Percentiles rank a stretch among this genome's conserved stretches.
Evolutionary conservation across 108 stramenopile species (phyloP).

Genomic region (Asterionellopsis glacialis): DNA sequence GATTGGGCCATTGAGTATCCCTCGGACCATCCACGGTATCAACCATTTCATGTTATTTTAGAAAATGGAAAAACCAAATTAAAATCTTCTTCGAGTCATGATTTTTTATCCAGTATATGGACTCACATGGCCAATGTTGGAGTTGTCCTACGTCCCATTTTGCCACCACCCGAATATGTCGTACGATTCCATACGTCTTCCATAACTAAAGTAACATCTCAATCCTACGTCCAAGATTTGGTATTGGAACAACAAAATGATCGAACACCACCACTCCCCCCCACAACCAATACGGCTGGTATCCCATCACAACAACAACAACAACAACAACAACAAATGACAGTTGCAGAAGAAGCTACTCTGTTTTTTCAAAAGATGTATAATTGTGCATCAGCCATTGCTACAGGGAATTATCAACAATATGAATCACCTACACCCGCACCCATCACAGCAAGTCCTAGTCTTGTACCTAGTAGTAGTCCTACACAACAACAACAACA

Average conservation of each 20-base stretch:
- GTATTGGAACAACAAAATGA: too few species aligned
- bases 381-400: constrained; percentile 58
- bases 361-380: constrained; percentile 67
- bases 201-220: constrained; percentile 14
- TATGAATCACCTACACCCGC: constrained; percentile 15
- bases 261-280: too few species aligned
- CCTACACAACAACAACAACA: too few species aligned
- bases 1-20: constrained; percentile 58
- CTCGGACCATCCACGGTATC: constrained; percentile 56
- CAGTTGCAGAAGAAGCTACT: constrained; percentile 34
- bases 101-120: constrained; percentile 68
- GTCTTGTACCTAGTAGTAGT: background rate
- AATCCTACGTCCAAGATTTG: too few species aligned
- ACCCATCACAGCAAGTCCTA: constrained; percentile 14
- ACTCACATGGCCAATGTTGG: constrained; percentile 58
- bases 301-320: too few species aligned
- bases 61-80: constrained; percentile 29
- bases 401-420: constrained; percentile 50
- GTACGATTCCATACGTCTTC: constrained; percentile 50
- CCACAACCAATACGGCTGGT: too few species aligned
- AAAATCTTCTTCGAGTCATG: constrained; percentile 51
- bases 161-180: constrained; percentile 51
- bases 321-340: too few species aligned
- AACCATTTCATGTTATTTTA: constrained; percentile 68
- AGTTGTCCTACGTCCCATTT: constrained; percentile 67